Percentiles rank a stretch among this genome's conserved stretches.
Evolutionary conservation across 257 asterid species (phyloP).

Genomic region (Rehmannia glutinosa): DNA sequence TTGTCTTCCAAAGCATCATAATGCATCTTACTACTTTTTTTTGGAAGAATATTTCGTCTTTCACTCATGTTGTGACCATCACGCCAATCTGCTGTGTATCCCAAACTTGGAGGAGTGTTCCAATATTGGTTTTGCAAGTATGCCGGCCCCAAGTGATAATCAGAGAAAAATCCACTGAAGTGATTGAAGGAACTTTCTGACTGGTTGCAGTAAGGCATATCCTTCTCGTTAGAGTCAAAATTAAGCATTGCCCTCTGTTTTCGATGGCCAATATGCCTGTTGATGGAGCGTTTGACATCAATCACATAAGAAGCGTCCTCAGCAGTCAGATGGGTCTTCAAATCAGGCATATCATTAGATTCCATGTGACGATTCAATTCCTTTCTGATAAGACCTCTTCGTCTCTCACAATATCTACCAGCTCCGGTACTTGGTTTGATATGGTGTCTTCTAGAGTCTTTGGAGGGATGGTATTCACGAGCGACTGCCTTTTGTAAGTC

Average conservation of each 20-base stretch:
- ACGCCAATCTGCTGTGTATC: slow-evolving; percentile 24
- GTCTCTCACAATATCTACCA: slow-evolving; percentile 21
- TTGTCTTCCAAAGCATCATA: slow-evolving; percentile 20
- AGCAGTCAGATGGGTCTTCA: slow-evolving; percentile 20
- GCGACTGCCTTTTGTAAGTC: slow-evolving; percentile 12
- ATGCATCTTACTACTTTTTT: slow-evolving; percentile 15
- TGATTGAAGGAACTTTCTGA: slow-evolving; percentile 17
- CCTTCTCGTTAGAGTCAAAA: slow-evolving; percentile 22
- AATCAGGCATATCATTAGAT: slow-evolving; percentile 16
- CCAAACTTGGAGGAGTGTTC: slow-evolving; percentile 20
- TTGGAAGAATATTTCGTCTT: slow-evolving; percentile 18
- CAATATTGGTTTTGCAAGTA: slow-evolving; percentile 22
- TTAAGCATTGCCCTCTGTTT: slow-evolving; percentile 17
- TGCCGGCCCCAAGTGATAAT: slow-evolving; percentile 19
- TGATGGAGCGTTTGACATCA: slow-evolving; percentile 25
- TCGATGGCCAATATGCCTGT: slow-evolving; percentile 16
- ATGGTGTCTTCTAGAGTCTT: slow-evolving; percentile 15
- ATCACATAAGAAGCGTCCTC: slow-evolving; percentile 24
- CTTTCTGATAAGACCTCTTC: slow-evolving; percentile 22
- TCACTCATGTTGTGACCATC: slow-evolving; percentile 14
- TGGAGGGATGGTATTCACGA: slow-evolving; percentile 20
- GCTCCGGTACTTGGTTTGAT: slow-evolving; percentile 17
- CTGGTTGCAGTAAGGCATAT: slow-evolving; percentile 11
- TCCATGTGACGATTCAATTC: slow-evolving; percentile 19
- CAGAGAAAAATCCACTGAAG: slow-evolving; percentile 21